Evolutionary conservation across 495 filamentous ascomycete genomes (phyloP).

Genomic region (Tirmania nivea): DNA sequence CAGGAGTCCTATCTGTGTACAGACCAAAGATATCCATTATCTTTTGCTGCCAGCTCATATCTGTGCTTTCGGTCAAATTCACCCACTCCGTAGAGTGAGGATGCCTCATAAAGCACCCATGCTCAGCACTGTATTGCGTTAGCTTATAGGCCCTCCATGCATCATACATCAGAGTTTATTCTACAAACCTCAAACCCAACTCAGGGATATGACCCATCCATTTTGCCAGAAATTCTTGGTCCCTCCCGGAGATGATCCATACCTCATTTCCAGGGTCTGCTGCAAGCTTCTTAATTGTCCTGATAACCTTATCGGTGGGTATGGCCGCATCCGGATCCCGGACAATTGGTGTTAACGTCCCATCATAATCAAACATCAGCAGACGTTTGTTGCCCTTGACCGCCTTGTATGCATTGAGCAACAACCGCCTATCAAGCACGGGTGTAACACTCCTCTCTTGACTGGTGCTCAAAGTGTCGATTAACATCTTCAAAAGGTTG

Average conservation of each 20-base stretch:
- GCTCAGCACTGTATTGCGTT: conserved; percentile 40
- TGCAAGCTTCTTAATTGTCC: conserved; percentile 55
- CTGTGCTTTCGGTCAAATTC: conserved; percentile 55
- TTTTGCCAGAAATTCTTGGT: conserved; percentile 67
- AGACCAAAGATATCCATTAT: conserved; percentile 61
- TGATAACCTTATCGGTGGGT: conserved; percentile 59
- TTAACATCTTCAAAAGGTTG: conserved; percentile 48
- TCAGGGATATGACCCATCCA: conserved; percentile 69
- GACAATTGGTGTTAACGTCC: conserved; percentile 91
- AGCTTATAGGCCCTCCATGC: not conserved
- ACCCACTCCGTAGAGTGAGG: conserved; percentile 56
- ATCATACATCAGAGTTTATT: not conserved
- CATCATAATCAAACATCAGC: conserved; percentile 98
- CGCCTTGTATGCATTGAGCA: conserved; percentile 49
- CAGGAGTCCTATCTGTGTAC: conserved; percentile 64
- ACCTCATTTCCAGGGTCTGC: conserved; percentile 62
- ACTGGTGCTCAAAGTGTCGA: conserved; percentile 42
- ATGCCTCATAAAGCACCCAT: conserved; percentile 77
- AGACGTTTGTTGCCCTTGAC: conserved; percentile 42
- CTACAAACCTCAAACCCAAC: conserved; percentile 41
- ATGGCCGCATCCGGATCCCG: conserved; percentile 69
- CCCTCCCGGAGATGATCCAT: conserved; percentile 94
- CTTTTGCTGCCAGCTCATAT: conserved; percentile 77
- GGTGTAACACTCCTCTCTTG: conserved; percentile 56
- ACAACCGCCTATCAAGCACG: conserved; percentile 44